Percentiles rank a stretch among this genome's conserved stretches.
Evolutionary conservation across 768 basidiomycete genomes (phyloP).

Genomic region (Psilocybe sp.): DNA sequence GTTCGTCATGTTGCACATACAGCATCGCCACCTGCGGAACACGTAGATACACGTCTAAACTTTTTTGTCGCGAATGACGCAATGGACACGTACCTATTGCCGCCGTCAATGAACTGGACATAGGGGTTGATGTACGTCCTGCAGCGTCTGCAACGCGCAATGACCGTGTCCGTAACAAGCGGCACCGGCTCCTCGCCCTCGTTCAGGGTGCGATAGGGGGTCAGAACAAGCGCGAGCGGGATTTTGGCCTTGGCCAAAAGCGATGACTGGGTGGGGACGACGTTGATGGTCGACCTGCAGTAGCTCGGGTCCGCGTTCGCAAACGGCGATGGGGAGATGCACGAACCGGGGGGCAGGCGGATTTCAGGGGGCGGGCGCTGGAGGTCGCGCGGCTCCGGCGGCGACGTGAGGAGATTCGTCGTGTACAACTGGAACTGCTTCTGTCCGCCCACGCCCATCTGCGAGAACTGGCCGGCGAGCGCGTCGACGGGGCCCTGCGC

Average conservation of each 20-base stretch:
- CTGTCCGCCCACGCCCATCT: constrained; percentile 76
- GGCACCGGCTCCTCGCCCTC: constrained; percentile 84
- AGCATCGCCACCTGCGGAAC: constrained; percentile 84
- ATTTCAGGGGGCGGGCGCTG: constrained; percentile 85
- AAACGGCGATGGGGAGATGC: constrained; percentile 69
- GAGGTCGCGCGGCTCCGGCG: constrained; percentile 88
- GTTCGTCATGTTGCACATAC: constrained; percentile 98
- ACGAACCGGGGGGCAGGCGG: constrained; percentile 80
- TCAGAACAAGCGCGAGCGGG: constrained; percentile 84
- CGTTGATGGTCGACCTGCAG: constrained; percentile 87
- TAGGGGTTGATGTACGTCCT: constrained; percentile 97
- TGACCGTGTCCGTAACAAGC: constrained; percentile 90
- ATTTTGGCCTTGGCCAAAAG: constrained; percentile 87
- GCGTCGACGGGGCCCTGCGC: constrained; percentile 55
- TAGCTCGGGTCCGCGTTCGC: constrained; percentile 91
- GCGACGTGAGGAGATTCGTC: constrained; percentile 88
- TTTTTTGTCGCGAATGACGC: not conserved
- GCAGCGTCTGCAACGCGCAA: constrained; percentile 94
- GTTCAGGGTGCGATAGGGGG: constrained; percentile 85
- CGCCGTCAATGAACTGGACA: constrained; percentile 96
- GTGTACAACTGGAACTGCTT: constrained; percentile 80
- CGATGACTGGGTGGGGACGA: constrained; percentile 88
- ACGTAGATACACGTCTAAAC: not conserved
- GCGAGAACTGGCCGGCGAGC: constrained; percentile 80
- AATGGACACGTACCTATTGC: constrained; percentile 61